A percentile compares a stretch with the other conserved stretches of the same genome.
Evolutionary conservation across 768 basidiomycete genomes (phyloP).

Genomic region (Kwoniella dejecticola): DNA sequence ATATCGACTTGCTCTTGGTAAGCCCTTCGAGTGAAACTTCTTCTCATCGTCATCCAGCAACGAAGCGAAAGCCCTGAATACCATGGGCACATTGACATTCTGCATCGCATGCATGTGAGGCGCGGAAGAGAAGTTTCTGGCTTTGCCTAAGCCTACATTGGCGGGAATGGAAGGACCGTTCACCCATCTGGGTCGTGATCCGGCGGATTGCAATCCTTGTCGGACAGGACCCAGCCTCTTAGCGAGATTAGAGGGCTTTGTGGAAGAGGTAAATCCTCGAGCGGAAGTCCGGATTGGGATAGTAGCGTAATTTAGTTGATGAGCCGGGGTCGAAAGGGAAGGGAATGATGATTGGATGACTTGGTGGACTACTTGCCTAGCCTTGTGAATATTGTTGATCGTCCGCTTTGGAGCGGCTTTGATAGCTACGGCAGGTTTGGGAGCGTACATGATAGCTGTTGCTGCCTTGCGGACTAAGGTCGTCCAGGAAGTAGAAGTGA

Average conservation of each 20-base stretch:
- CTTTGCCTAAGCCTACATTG: constrained; percentile 39
- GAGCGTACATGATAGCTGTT: constrained; percentile 27
- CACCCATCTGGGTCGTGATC: constrained; percentile 8
- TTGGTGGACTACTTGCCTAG: constrained; percentile 10
- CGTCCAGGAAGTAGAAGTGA: constrained; percentile 34
- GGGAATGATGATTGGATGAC: constrained; percentile 16
- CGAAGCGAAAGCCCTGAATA: constrained; percentile 32
- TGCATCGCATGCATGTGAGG: constrained; percentile 10
- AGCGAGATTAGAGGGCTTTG: not conserved
- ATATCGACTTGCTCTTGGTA: constrained; percentile 30
- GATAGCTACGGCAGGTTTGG: constrained; percentile 11
- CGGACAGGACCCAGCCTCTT: constrained; percentile 15
- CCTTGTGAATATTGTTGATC: constrained; percentile 15
- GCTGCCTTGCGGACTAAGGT: constrained; percentile 34
- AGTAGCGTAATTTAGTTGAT: constrained; percentile 18
- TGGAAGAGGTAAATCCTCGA: not conserved
- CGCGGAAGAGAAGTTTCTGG: constrained; percentile 34
- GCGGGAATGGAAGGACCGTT: constrained; percentile 27
- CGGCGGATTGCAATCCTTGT: constrained; percentile 15
- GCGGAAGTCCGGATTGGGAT: constrained; percentile 2
- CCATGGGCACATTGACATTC: constrained; percentile 34
- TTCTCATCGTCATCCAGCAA: constrained; percentile 31
- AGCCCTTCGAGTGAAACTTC: not conserved
- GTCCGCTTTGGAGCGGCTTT: not conserved
- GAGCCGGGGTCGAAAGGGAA: constrained; percentile 9